A percentile compares a stretch with the other conserved stretches of the same genome.
Evolutionary conservation across 75 land plant genomes (phyloP).

Genomic region (Pinus albicaulis): DNA sequence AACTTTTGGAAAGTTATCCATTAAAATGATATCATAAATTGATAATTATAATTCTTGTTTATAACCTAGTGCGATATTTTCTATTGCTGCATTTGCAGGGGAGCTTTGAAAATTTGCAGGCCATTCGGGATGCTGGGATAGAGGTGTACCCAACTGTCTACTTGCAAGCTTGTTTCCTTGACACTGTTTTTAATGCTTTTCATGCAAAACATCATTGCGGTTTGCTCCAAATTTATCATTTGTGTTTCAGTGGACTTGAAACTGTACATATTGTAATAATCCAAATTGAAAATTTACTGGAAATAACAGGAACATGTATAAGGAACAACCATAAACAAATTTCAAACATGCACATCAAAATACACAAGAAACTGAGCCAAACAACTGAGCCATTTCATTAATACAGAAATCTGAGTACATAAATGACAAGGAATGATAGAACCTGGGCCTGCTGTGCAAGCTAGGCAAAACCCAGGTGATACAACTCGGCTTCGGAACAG

Average conservation of each 20-base stretch:
- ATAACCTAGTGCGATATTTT: background rate
- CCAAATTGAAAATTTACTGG: no score
- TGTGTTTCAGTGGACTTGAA: background rate
- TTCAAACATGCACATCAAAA: no score
- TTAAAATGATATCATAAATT: background rate
- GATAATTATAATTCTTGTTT: background rate
- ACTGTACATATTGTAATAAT: background rate
- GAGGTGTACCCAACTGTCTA: slow-evolving; percentile 44
- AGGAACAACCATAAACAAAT: no score
- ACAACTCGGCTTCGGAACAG: no score
- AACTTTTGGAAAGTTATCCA: background rate
- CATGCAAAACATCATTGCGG: background rate
- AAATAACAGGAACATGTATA: no score
- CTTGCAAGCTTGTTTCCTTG: background rate
- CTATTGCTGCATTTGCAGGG: slow-evolving; percentile 46
- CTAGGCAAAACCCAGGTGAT: no score
- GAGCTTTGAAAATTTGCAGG: slow-evolving; percentile 82
- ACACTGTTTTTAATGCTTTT: no score
- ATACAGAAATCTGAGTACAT: no score
- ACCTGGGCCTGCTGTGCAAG: no score
- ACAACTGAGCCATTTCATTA: no score
- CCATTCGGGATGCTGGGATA: slow-evolving; percentile 78
- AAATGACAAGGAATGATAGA: no score
- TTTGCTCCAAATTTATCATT: background rate
- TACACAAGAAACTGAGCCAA: no score